Evolutionary conservation across 768 basidiomycete genomes (phyloP), one percentile per base, ranked within the genome.

Genomic region (Cystofilobasidium capitatum): DNA sequence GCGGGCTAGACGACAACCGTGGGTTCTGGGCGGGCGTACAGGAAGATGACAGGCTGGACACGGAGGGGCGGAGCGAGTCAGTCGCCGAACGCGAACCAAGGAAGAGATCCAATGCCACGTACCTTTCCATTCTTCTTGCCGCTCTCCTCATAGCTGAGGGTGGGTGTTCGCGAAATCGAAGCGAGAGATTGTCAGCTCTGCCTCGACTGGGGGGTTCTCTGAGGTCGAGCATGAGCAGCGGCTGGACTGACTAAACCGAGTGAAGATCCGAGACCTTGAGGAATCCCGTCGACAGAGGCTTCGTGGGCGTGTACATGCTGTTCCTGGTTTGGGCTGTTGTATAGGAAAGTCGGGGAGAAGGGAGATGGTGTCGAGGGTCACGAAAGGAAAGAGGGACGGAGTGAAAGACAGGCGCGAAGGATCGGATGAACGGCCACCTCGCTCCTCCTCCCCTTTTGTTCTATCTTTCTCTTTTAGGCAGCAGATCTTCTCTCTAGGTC

Each of bases 111-210:
- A n/a, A 24, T 16, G 20, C 49, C 74, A 85, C 89, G 88, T 76
- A 90, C 88, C 64, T 79, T 81, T 26, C 89, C 90, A 47, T 85
- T 80, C 71, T 83, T 83, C 73, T 88, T 91, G 45, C 90, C 90
- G 71, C 84, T 84, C 60, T 91, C 72, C 76, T 91, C 89, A 73
- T 88, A 91, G 79, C 90, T 91, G 71, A 69, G 31, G 58, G 31
- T 17, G n/a, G 42, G 20, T 20, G 20, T 12, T 40, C 33, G 36
- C 20, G 17, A 31, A 20, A 36, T 29, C 35, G 45, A n/a, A 29
- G 33, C 26, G 47, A 26, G n/a, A 20, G 29, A 22, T 35, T 13
- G 36, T 14, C 44, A 35, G 3, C 17, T 26, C 10, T 12, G 35
- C 17, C 1, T 17, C 17, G 47, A 29, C 49, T 51, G 49, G 31